These are phyloP conservation scores for Nothopassalora personata DNA, from an alignment of 2,329 filamentous ascomycete species.

Conservation along the genomic window DNA sequence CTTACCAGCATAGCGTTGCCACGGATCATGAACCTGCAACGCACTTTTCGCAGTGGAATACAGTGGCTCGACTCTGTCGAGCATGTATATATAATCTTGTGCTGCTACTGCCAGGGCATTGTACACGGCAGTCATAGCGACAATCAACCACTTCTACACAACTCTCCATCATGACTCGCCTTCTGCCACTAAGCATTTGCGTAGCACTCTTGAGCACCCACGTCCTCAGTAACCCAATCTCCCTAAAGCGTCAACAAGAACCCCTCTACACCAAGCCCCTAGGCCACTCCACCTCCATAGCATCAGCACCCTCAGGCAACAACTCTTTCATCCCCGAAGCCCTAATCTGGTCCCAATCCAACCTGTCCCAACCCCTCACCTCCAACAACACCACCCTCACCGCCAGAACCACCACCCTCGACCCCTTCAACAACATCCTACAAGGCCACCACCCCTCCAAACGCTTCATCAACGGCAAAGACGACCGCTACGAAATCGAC, in stretches of 20 bases:
- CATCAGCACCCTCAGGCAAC: background rate
- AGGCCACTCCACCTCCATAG: background rate
- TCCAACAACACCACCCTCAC: background rate
- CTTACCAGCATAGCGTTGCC: background rate
- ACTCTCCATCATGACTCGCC: background rate
- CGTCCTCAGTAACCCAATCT: background rate
- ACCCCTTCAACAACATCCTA: background rate
- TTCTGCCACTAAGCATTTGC: background rate
- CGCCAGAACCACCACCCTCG: background rate
- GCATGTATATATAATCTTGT: background rate
- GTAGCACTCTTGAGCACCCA: background rate
- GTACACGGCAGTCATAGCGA: background rate
- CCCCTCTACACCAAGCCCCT: background rate
- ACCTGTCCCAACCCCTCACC: background rate
- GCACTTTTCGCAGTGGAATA: background rate
- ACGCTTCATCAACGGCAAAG: background rate
- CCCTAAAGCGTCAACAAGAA: background rate
- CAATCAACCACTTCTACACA: background rate
- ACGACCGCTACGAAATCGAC: conserved; percentile 1
- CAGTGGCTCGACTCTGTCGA: background rate
- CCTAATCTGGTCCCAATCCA: background rate
- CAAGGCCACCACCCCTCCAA: background rate
- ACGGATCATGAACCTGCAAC: background rate
- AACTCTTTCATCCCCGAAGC: background rate
- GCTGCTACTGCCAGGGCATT: background rate